Conservation (phyloP, 257 asterid species). For the Leptodermis oblonga region DNA sequence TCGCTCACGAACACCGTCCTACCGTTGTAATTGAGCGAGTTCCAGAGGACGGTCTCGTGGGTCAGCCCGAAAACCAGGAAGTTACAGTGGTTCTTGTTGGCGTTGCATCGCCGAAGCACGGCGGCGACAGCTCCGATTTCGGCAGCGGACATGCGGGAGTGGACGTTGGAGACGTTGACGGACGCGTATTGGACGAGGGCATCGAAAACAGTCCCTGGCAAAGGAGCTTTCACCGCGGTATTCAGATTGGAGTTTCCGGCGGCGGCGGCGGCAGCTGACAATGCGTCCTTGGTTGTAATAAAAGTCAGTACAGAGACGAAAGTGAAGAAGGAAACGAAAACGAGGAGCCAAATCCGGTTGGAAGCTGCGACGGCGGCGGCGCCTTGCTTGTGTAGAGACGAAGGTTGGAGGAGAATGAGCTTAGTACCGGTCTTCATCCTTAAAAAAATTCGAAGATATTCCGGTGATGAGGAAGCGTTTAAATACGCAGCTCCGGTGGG, state of each 20-base stretch:
- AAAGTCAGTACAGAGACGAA: constrained; percentile 57
- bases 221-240: constrained; percentile 22
- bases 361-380: constrained; percentile 27
- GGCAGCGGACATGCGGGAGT: constrained; percentile 44
- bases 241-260: background rate
- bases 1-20: constrained; percentile 77
- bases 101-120: constrained; percentile 56
- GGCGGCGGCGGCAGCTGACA: constrained; percentile 19
- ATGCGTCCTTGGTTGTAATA: constrained; percentile 43
- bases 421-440: constrained; percentile 66
- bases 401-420: constrained; percentile 64
- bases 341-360: constrained; percentile 51
- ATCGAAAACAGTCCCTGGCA: constrained; percentile 42
- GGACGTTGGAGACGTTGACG: constrained; percentile 25
- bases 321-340: constrained; percentile 47
- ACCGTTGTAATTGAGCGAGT: constrained; percentile 62
- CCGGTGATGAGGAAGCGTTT: too few relatives aligned
- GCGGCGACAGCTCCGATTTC: constrained; percentile 50
- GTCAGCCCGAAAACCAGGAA: constrained; percentile 74
- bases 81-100: constrained; percentile 41
- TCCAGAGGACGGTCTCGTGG: constrained; percentile 81
- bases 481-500: too few relatives aligned
- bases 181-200: constrained; percentile 78
- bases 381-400: constrained; percentile 47
- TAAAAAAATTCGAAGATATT: background rate